Evolutionary conservation across 2,329 filamentous ascomycete genomes (phyloP), one percentile per base, ranked within the genome.

Genomic region (Alternaria panax): DNA sequence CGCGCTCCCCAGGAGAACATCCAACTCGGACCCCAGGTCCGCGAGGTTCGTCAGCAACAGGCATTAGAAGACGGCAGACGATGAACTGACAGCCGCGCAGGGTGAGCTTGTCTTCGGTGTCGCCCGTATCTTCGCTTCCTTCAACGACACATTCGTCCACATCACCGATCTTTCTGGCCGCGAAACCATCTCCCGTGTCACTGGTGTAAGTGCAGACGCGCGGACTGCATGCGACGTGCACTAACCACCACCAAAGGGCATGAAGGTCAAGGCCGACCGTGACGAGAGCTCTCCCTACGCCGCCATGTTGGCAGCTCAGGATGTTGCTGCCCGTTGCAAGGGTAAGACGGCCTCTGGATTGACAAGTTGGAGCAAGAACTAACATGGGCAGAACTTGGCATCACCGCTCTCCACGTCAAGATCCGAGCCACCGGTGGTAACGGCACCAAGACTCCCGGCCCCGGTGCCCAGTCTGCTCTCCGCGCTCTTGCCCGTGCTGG

Each of bases 341-440:
- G 57, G 57, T 59, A 30, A 59, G 57, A 51, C 7, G 18, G 18
- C 24, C 9, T 30, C 30, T n/a, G 11, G 16, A 34, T 47, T 6
- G 7, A 34, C 9, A 24, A 36, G 20, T 12, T 27, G 27, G 27
- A 22, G 22, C 8, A 34, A 12, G 4, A 25, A 34, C 52, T 59
- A 50, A 59, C 46, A 22, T n/a, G 7, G 30, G 32, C 32, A 59
- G 88, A 92, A 79, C 83, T 93, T 75, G 89, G 88, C 74, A 93
- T 95, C 80, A 97, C 93, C 82, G 94, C 95, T 80, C 92, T 99
- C 70, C 96, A 99, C 90, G 96, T 99, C 89, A 99, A 99, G 92
- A 99, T 99, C 88, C 90, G 96, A 82, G 96, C 95, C 82, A 99
- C 95, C 80, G 95, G 95, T 88, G 93, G 93, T 93, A 99, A 98